Evolutionary conservation across 805 yeast genomes (phyloP).

Genomic region (Jamesozyma lodderae): DNA sequence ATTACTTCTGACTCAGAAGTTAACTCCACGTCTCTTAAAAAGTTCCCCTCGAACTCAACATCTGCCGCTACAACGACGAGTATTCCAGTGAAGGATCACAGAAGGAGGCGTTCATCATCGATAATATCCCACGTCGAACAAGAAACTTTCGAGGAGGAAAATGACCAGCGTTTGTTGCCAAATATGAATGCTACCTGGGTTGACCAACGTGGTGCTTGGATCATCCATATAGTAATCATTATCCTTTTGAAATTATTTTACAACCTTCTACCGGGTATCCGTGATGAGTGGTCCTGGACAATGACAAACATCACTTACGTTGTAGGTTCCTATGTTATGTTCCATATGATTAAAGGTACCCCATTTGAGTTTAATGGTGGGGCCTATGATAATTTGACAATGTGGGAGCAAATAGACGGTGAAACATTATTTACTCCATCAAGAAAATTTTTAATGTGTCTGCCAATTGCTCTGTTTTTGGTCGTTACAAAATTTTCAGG

Average conservation of each 20-base stretch:
- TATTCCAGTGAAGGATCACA: constrained; percentile 31
- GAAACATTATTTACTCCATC: constrained; percentile 97
- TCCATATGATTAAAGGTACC: constrained; percentile 91
- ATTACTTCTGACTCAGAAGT: not conserved
- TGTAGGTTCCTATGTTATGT: constrained; percentile 89
- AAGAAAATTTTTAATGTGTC: constrained; percentile 82
- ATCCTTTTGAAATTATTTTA: constrained; percentile 62
- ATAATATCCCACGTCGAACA: constrained; percentile 87
- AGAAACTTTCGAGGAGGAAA: constrained; percentile 83
- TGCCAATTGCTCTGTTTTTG: constrained; percentile 80
- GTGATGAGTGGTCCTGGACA: constrained; percentile 81
- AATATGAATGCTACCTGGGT: constrained; percentile 96
- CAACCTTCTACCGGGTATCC: constrained; percentile 72
- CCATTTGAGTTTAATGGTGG: constrained; percentile 96
- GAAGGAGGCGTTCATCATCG: constrained; percentile 75
- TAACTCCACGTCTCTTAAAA: not conserved
- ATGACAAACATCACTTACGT: constrained; percentile 84
- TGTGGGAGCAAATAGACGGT: constrained; percentile 96
- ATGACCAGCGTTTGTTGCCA: constrained; percentile 81
- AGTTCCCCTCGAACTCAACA: not conserved
- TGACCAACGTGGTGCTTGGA: constrained; percentile 93
- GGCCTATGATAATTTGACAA: constrained; percentile 87
- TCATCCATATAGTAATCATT: constrained; percentile 79
- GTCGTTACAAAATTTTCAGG: constrained; percentile 83
- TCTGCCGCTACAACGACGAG: not conserved